Evolutionary conservation across 345 rosid species (phyloP).

Genomic region (Pelargonium nanum): DNA sequence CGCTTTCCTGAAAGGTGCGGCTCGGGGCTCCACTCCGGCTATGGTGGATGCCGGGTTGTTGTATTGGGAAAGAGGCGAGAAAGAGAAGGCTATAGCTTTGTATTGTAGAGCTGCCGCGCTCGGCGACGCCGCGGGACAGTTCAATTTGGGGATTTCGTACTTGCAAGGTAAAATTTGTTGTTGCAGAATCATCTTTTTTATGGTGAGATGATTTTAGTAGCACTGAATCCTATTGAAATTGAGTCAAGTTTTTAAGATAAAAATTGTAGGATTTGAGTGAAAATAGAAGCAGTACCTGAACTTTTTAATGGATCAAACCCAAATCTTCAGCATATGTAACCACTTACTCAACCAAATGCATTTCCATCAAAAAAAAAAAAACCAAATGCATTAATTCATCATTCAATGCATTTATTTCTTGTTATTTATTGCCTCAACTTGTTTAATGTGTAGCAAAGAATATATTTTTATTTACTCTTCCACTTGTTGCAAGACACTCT

Average conservation of each 20-base stretch:
- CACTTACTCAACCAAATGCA: too few relatives aligned
- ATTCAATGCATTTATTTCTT: too few relatives aligned
- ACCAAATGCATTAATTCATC: too few relatives aligned
- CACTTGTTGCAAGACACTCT: too few relatives aligned
- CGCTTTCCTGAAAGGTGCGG: slow-evolving; percentile 70
- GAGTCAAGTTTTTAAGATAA: neutral
- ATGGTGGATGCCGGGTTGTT: slow-evolving; percentile 95
- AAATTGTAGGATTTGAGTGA: neutral
- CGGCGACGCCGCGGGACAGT: slow-evolving; percentile 65
- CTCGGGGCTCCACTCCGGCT: slow-evolving; percentile 81
- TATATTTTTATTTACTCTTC: too few relatives aligned
- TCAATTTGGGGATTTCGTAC: slow-evolving; percentile 71
- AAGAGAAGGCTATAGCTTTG: slow-evolving; percentile 40
- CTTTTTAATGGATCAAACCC: neutral
- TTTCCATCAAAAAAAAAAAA: too few relatives aligned
- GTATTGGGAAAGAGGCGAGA: slow-evolving; percentile 67
- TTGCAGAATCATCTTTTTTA: neutral
- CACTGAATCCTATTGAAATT: neutral
- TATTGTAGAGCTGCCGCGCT: slow-evolving; percentile 71
- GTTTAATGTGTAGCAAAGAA: too few relatives aligned
- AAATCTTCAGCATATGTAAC: too few relatives aligned
- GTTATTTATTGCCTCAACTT: too few relatives aligned
- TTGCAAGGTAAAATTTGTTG: slow-evolving; percentile 48
- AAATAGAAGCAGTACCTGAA: neutral
- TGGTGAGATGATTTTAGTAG: neutral